Evolutionary conservation across 352 stramenopile genomes (phyloP), one percentile per base, ranked within the genome.

Genomic region (Thraustotheca clavata): DNA sequence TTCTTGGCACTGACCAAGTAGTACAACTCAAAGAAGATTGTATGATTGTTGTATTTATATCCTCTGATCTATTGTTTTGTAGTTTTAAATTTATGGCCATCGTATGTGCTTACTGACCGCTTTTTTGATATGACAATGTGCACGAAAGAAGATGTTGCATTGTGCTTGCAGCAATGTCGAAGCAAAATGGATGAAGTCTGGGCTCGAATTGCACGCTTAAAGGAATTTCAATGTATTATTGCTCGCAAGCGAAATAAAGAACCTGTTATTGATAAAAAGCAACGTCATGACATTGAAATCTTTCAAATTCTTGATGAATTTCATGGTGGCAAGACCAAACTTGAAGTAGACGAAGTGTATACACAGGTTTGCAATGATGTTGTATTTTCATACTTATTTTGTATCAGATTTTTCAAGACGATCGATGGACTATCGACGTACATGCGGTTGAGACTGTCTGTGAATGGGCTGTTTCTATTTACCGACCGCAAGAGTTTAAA

Each of bases 11-110:
- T 33, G 83, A 94, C 36, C 72, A 88, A 9, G 73, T 94, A 2
- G 82, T 94, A 49, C 82, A 81, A 33, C 72, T 94, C 14, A 77
- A 89, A 35, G 83, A 94, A n/a, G 83, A 86, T 57, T 78, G 84
- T 94, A 73, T 40, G 76, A 61, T n/a, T n/a, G n/a, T n/a, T n/a
- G n/a, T n/a, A n/a, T n/a, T 46, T 55, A 20, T 59, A 59, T 55
- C 29, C 26, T 59, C 20, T 59, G 24, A 59, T 59, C 49, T 59
- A 59, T 59, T 14, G 26, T 26, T 29, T 62, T 20, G 29, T 63
- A 62, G 49, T 62, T 26, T 35, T 61, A 14, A 31, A 68, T 34
- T 22, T 78, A 49, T 94, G 85, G 85, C 85, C 85, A 62, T 29
- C 59, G 27, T 94, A 77, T 40, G 67, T 94, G 31, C 81, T 90